Percentiles rank a stretch among this genome's conserved stretches.
These are phyloP conservation scores for Pseudodiploospora longispora DNA, from an alignment of 2,329 filamentous ascomycete species.

Conservation along the genomic window DNA sequence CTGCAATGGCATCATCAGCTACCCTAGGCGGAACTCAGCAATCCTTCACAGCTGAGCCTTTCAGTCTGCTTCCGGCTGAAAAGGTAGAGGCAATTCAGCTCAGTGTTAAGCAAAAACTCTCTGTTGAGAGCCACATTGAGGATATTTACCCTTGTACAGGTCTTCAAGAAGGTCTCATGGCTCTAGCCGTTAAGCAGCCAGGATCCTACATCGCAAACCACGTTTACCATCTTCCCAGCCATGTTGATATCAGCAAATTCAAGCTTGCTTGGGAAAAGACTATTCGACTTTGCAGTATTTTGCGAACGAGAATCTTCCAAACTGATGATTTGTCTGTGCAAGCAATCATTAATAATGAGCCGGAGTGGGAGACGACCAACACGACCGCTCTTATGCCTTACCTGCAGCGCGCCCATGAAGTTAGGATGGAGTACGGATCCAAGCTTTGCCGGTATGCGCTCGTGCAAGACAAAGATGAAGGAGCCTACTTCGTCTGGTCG, in stretches of 20 bases:
- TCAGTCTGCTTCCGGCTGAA: too few relatives aligned
- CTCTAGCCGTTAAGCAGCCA: conserved; percentile 18
- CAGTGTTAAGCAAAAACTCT: neutral
- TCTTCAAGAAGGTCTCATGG: conserved; percentile 13
- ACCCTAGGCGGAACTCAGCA: neutral
- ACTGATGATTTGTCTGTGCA: neutral
- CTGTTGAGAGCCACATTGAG: neutral
- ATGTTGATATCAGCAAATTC: conserved; percentile 15
- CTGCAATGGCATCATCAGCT: neutral
- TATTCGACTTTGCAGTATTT: neutral
- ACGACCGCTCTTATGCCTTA: too few relatives aligned
- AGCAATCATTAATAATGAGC: neutral
- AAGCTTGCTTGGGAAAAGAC: conserved; percentile 16
- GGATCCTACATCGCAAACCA: conserved; percentile 25
- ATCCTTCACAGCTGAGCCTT: too few relatives aligned
- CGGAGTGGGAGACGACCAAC: neutral
- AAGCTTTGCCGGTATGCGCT: conserved; percentile 2
- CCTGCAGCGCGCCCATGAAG: neutral
- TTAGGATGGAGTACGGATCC: conserved; percentile 2
- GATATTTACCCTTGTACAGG: conserved; percentile 11
- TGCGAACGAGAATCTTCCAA: neutral
- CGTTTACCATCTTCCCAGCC: conserved; percentile 11
- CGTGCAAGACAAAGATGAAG: neutral
- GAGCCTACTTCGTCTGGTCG: neutral
- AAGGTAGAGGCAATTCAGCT: too few relatives aligned